Evolutionary conservation across 2,329 filamentous ascomycete genomes (phyloP).

Genomic region (Juglanconis oblonga): DNA sequence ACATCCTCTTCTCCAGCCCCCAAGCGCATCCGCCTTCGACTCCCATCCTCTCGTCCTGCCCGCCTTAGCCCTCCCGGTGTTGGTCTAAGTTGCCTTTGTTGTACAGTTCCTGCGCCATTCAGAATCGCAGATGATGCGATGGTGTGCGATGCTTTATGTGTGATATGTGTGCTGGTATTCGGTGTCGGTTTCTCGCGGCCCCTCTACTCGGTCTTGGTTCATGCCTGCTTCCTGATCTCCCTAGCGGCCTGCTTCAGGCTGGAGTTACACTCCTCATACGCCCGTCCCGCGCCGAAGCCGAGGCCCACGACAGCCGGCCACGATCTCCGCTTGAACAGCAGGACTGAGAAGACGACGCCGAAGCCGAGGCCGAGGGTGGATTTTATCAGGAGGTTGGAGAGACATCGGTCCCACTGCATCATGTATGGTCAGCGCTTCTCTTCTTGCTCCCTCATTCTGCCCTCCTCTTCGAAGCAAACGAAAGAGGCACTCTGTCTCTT

Average conservation of each 20-base stretch:
- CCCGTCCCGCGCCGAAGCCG: constrained; percentile 92
- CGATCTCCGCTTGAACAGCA: constrained; percentile 95
- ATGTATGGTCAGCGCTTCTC: neutral
- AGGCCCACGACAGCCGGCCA: constrained; percentile 96
- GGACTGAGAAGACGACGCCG: constrained; percentile 96
- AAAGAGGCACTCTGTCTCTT: no score
- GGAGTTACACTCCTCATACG: constrained; percentile 97
- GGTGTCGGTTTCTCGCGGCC: neutral
- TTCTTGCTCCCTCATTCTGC: no score
- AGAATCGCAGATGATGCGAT: neutral
- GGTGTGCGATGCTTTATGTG: neutral
- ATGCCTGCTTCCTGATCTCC: constrained; percentile 54
- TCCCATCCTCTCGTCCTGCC: neutral
- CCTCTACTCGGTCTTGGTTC: constrained; percentile 15
- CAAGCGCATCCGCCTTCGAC: neutral
- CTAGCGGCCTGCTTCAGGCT: constrained; percentile 61
- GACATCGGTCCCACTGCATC: constrained; percentile 90
- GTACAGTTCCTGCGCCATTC: constrained; percentile 6
- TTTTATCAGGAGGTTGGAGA: constrained; percentile 96
- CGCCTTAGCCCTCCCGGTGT: neutral
- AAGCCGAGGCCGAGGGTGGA: constrained; percentile 94
- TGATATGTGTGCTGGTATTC: neutral
- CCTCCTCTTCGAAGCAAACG: neutral
- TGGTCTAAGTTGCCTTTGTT: constrained; percentile 10
- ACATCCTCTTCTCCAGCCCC: neutral